Evolutionary conservation across 768 basidiomycete genomes (phyloP).

Genomic region (Clathrus columnatus): DNA sequence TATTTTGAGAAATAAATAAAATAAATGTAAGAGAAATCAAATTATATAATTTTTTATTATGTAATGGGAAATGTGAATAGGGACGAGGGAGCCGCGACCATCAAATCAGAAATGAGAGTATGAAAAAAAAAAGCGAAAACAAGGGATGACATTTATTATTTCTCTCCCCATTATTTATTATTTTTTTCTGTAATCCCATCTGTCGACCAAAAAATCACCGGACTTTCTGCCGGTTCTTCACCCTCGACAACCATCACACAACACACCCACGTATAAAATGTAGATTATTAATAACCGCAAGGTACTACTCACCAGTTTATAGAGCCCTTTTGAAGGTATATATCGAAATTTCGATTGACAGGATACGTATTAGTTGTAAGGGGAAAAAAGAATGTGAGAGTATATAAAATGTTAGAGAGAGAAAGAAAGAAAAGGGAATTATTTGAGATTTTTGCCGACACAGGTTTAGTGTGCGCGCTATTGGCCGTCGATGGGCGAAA

Average conservation of each 20-base stretch:
- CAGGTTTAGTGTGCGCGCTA: not conserved
- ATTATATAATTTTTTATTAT: not conserved
- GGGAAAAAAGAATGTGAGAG: not conserved
- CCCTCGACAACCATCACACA: conserved; percentile 12
- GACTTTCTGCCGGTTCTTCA: not conserved
- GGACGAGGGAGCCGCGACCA: conserved; percentile 10
- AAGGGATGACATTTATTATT: conserved; percentile 5
- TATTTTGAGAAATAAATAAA: not conserved
- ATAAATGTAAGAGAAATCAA: conserved; percentile 2
- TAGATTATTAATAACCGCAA: not conserved
- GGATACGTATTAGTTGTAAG: not conserved
- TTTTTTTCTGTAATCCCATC: not conserved
- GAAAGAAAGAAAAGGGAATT: not conserved
- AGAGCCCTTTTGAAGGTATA: too few species aligned
- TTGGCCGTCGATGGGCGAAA: not conserved
- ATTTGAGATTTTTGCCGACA: not conserved
- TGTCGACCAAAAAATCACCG: conserved; percentile 3
- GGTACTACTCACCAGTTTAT: not conserved
- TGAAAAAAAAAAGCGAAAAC: conserved; percentile 5
- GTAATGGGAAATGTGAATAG: conserved; percentile 3
- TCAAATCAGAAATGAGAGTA: conserved; percentile 8
- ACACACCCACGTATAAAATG: not conserved
- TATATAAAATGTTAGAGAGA: not conserved
- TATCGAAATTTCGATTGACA: not conserved
- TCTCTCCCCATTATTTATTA: not conserved